Conservation (phyloP, 768 basidiomycete genomes). For the Kwoniella pini region DNA sequence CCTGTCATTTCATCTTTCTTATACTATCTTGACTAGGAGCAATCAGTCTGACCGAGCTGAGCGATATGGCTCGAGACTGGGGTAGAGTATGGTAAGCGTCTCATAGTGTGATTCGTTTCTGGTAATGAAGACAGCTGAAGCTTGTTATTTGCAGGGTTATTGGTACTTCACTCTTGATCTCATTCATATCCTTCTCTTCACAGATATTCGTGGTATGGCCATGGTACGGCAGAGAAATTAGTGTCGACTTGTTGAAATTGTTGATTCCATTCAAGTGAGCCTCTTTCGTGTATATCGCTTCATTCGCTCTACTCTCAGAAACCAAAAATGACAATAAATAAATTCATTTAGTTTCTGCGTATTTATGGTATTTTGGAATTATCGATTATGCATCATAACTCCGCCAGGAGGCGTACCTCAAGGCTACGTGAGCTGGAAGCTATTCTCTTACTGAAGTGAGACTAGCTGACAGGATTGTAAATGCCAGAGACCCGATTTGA, state of each 20-base stretch:
- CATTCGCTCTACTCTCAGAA: neutral
- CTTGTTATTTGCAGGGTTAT: slow-evolving; percentile 45
- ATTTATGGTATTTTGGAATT: slow-evolving; percentile 80
- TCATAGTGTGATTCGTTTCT: neutral
- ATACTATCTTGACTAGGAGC: neutral
- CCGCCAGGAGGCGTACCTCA: slow-evolving; percentile 81
- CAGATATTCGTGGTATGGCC: slow-evolving; percentile 91
- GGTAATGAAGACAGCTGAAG: neutral
- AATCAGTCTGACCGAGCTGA: too few relatives aligned
- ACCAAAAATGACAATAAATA: too few relatives aligned
- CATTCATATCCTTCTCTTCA: slow-evolving; percentile 82
- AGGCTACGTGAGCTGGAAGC: slow-evolving; percentile 72
- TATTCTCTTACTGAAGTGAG: too few relatives aligned
- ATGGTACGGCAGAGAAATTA: slow-evolving; percentile 78
- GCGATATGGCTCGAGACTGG: slow-evolving; percentile 6
- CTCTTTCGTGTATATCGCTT: neutral
- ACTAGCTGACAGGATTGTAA: slow-evolving; percentile 1
- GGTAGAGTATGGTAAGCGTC: slow-evolving; percentile 1
- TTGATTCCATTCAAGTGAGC: slow-evolving; percentile 88
- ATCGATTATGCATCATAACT: slow-evolving; percentile 75
- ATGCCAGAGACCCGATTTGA: slow-evolving; percentile 71
- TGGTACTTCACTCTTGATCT: slow-evolving; percentile 53
- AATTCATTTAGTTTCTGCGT: slow-evolving; percentile 70
- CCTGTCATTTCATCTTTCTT: too few relatives aligned
- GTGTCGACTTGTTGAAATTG: slow-evolving; percentile 72